phyloP scores from a whole-genome alignment of 495 filamentous ascomycete species.

The Terfezia claveryi region DNA sequence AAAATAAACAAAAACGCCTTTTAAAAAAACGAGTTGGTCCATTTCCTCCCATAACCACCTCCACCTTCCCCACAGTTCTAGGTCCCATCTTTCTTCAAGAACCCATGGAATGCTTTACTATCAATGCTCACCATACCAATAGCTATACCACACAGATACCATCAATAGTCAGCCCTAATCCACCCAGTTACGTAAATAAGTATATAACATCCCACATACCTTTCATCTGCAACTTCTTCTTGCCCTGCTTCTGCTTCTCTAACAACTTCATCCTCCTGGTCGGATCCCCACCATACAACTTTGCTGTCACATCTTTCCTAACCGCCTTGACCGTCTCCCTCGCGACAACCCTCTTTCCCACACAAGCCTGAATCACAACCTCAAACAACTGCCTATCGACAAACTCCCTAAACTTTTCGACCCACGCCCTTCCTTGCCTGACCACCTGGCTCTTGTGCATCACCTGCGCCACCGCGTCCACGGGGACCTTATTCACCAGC shows the following conservation, averaged over 20 bases:
- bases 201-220: constrained; percentile 22
- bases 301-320: constrained; percentile 78
- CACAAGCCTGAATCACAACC: constrained; percentile 79
- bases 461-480: constrained; percentile 83
- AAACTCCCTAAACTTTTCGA: constrained; percentile 89
- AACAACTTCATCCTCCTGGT: constrained; percentile 62
- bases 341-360: constrained; percentile 64
- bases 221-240: constrained; percentile 56
- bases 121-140: constrained; percentile 56
- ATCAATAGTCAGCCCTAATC: constrained; percentile 3
- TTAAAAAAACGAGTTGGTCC: too few species aligned
- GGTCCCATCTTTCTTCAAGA: constrained; percentile 28
- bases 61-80: too few species aligned
- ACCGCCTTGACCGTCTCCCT: constrained; percentile 93
- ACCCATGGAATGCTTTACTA: constrained; percentile 78
- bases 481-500: constrained; percentile 75
- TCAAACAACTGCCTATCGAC: constrained; percentile 93
- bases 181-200: background rate
- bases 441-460: constrained; percentile 62
- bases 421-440: constrained; percentile 62
- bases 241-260: constrained; percentile 92
- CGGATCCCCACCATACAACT: constrained; percentile 82
- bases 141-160: constrained; percentile 28
- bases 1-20: too few species aligned
- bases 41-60: too few species aligned